Conservation (phyloP, 768 basidiomycete species). For the Termitomyces sp. region DNA sequence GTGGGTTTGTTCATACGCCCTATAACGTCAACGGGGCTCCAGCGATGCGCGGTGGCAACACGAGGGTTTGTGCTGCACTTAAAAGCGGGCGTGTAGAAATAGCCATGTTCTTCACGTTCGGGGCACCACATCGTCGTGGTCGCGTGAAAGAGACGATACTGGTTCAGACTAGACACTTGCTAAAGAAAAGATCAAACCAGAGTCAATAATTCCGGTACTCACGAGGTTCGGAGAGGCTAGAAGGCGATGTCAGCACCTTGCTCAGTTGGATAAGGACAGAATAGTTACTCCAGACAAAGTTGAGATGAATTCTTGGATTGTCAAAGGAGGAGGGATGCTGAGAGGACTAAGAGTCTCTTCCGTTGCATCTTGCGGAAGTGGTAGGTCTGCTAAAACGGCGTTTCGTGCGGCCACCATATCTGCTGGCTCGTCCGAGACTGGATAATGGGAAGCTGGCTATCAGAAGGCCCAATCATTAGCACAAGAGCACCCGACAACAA, state of each 20-base stretch:
- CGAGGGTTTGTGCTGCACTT: constrained; percentile 79
- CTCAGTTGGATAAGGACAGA: background rate
- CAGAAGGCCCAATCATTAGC: background rate
- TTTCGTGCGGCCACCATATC: constrained; percentile 50
- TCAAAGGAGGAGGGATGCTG: constrained; percentile 54
- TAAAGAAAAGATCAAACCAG: background rate
- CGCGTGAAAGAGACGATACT: constrained; percentile 64
- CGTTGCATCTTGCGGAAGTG: constrained; percentile 58
- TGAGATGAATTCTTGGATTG: constrained; percentile 64
- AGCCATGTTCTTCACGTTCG: constrained; percentile 79
- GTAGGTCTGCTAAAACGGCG: constrained; percentile 50
- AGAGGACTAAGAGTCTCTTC: constrained; percentile 67
- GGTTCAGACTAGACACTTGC: constrained; percentile 42
- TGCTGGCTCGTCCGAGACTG: constrained; percentile 29
- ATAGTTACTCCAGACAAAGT: constrained; percentile 46
- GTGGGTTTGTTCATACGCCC: constrained; percentile 56
- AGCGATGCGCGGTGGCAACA: constrained; percentile 70
- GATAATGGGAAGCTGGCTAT: constrained; percentile 1
- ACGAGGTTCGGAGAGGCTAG: constrained; percentile 56
- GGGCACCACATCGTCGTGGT: constrained; percentile 74
- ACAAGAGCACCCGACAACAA: background rate
- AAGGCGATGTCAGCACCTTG: background rate
- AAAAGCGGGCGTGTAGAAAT: constrained; percentile 65
- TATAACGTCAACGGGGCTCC: constrained; percentile 60
- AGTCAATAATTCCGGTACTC: constrained; percentile 17